Conservation (phyloP, 73 alveolate genomes). For the Urostyla sp. region DNA sequence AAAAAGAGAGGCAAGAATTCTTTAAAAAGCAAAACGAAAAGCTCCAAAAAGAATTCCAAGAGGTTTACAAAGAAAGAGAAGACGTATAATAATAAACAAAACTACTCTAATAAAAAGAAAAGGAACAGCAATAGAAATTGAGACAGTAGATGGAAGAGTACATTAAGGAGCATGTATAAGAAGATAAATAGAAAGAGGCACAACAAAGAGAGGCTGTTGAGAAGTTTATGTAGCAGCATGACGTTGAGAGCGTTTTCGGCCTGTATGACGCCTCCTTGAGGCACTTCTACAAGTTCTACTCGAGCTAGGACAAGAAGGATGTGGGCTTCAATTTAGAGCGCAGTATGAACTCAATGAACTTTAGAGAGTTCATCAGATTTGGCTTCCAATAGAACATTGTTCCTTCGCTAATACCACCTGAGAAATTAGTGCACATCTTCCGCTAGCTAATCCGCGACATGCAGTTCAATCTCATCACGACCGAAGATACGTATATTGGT, state of each 20-base stretch:
- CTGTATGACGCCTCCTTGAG: constrained; percentile 41
- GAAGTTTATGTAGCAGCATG: constrained; percentile 42
- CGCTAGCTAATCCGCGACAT: constrained; percentile 42
- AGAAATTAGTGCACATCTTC: constrained; percentile 33
- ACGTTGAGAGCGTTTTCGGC: constrained; percentile 49
- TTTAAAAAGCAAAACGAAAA: constrained; percentile 54
- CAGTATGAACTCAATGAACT: constrained; percentile 57
- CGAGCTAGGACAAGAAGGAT: constrained; percentile 52
- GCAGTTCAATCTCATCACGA: background rate
- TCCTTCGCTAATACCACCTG: constrained; percentile 57
- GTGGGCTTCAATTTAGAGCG: constrained; percentile 40
- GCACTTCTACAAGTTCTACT: constrained; percentile 64
- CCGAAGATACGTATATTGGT: background rate
- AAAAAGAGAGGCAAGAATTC: constrained; percentile 32
- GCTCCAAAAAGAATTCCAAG: constrained; percentile 6
- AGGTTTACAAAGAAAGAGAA: constrained; percentile 38
- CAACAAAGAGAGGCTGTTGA: constrained; percentile 38
- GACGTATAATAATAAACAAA: constrained; percentile 10
- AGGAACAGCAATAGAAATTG: constrained; percentile 32
- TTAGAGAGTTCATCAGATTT: constrained; percentile 58
- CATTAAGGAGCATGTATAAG: constrained; percentile 21
- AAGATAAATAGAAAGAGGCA: constrained; percentile 20
- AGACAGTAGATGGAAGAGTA: constrained; percentile 39
- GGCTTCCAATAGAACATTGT: constrained; percentile 56
- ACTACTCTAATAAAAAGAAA: constrained; percentile 22